Conservation (phyloP, 768 basidiomycete genomes). For the Rickenella mellea region DNA sequence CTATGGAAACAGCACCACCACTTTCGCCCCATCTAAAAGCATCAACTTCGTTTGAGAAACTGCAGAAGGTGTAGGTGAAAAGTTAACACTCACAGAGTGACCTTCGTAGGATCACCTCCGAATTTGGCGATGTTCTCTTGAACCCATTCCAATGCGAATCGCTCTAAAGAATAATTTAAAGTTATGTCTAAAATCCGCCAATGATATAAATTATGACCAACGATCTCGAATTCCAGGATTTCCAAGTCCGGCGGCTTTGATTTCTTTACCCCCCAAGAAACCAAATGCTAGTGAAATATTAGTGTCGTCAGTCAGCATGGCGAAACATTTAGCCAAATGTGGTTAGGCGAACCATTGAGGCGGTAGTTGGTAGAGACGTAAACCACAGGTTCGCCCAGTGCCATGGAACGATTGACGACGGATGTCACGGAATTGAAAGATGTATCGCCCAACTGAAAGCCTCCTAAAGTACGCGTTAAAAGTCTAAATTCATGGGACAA, state of each 20-base stretch:
- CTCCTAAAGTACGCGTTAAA: too few species aligned
- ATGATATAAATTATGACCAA: constrained; percentile 18
- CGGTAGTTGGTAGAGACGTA: constrained; percentile 51
- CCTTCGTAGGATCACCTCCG: constrained; percentile 55
- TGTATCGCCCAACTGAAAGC: background rate
- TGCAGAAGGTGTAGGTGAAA: background rate
- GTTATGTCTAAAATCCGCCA: too few species aligned
- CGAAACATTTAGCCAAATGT: background rate
- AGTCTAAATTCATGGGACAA: too few species aligned
- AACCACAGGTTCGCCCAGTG: constrained; percentile 34
- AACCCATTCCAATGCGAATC: constrained; percentile 53
- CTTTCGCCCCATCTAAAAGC: constrained; percentile 12
- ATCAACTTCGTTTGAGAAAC: constrained; percentile 1
- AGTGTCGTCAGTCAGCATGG: background rate
- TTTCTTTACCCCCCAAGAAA: constrained; percentile 42
- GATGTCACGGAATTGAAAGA: background rate
- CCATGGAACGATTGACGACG: constrained; percentile 20
- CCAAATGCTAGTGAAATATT: constrained; percentile 28
- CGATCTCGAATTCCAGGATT: constrained; percentile 63
- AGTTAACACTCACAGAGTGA: constrained; percentile 35
- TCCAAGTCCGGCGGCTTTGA: constrained; percentile 40
- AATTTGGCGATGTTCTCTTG: constrained; percentile 55
- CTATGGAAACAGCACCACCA: constrained; percentile 12
- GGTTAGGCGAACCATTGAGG: constrained; percentile 21
- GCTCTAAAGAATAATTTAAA: constrained; percentile 28